These are phyloP conservation scores for Bacidia gigantensis DNA, from an alignment of 495 filamentous ascomycete genomes.

Conservation along the genomic window DNA sequence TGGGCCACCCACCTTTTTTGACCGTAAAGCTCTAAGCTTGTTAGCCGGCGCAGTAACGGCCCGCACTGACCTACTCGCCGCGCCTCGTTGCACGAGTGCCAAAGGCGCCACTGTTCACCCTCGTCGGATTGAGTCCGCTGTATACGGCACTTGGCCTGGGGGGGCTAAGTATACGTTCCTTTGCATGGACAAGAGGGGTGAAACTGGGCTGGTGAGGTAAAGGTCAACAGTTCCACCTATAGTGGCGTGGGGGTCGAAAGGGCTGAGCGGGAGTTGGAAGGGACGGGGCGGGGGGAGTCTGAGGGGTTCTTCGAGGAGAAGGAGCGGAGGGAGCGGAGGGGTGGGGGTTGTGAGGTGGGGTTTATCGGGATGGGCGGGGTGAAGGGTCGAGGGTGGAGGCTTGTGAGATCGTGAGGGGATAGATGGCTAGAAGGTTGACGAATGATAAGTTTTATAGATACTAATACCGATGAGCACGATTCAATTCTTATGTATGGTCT, in stretches of 20 bases:
- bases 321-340: background rate
- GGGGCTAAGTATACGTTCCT: background rate
- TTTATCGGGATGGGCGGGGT: background rate
- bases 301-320: background rate
- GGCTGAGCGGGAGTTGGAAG: background rate
- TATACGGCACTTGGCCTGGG: background rate
- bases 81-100: background rate
- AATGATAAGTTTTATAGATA: too few relatives aligned
- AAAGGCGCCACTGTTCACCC: background rate
- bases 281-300: background rate
- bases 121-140: background rate
- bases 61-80: background rate
- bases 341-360: background rate
- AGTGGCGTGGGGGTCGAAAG: background rate
- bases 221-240: background rate
- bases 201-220: background rate
- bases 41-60: background rate
- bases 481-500: too few relatives aligned
- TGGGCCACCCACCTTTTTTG: background rate
- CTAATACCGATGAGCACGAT: too few relatives aligned
- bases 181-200: background rate
- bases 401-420: background rate
- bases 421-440: background rate
- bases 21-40: background rate
- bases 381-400: background rate